Percentiles rank a stretch among this genome's conserved stretches.
Evolutionary conservation across 257 asterid genomes (phyloP).

Genomic region (Lycium ferocissimum): DNA sequence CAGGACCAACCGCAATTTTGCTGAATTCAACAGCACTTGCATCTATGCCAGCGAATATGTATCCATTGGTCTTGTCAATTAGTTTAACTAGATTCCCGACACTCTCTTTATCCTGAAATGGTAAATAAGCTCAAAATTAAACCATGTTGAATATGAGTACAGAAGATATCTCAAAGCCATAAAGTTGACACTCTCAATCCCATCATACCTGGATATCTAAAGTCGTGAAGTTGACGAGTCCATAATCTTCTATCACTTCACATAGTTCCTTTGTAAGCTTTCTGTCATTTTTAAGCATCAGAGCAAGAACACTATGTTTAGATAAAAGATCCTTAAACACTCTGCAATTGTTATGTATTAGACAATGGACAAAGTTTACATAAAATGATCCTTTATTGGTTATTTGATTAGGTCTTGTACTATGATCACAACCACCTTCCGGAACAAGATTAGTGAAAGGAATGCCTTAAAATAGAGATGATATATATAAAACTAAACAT

Average conservation of each 20-base stretch:
- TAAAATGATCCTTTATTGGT: neutral
- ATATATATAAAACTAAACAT: neutral
- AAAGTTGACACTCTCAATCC: constrained; percentile 18
- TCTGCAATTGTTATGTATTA: constrained; percentile 44
- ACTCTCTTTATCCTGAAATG: constrained; percentile 87
- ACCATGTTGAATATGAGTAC: constrained; percentile 28
- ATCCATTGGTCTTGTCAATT: constrained; percentile 95
- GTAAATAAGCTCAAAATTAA: constrained; percentile 2
- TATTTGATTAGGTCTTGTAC: neutral
- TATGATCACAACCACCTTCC: neutral
- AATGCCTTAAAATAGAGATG: neutral
- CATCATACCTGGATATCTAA: constrained; percentile 86
- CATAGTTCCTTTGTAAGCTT: constrained; percentile 96
- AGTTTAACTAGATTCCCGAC: constrained; percentile 89
- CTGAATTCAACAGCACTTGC: constrained; percentile 91
- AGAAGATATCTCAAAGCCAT: constrained; percentile 27
- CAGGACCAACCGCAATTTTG: constrained; percentile 86
- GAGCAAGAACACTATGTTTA: neutral
- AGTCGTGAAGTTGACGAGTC: constrained; percentile 83
- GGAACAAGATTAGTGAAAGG: constrained; percentile 17
- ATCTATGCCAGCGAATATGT: constrained; percentile 85
- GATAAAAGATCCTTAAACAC: constrained; percentile 71
- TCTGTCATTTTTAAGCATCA: constrained; percentile 47
- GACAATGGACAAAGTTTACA: neutral
- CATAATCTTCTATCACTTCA: constrained; percentile 79